These are phyloP conservation scores for Plasmodium cynomolgi DNA, from an alignment of 169 alveolate genomes.

Conservation along the genomic window DNA sequence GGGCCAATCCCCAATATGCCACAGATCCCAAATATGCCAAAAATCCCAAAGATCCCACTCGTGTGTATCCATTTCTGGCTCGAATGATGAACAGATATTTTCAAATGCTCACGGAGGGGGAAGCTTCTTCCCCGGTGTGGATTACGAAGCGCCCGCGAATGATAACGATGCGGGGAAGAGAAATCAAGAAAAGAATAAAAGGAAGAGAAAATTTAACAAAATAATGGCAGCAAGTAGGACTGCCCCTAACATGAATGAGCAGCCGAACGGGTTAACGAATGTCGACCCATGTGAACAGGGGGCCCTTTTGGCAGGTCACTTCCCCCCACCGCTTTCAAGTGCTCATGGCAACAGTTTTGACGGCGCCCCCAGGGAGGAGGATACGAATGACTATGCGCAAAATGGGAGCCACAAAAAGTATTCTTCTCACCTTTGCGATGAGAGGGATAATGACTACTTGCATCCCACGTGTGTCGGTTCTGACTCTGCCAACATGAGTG, in stretches of 20 bases:
- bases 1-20: no score
- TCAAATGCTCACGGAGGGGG: neutral
- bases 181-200: conserved; percentile 42
- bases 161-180: neutral
- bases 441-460: neutral
- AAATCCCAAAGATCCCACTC: neutral
- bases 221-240: neutral
- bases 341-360: neutral
- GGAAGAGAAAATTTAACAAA: conserved; percentile 62
- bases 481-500: neutral
- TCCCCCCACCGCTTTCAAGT: neutral
- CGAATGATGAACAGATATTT: neutral
- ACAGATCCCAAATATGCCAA: no score
- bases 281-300: neutral
- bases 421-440: neutral
- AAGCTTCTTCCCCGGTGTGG: neutral
- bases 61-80: neutral
- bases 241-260: neutral
- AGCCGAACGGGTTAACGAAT: neutral
- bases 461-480: neutral
- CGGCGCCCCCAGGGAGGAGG: neutral
- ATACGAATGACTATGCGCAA: neutral
- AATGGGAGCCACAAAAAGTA: neutral
- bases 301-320: neutral
- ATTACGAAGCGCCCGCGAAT: neutral